Base-by-base conservation (phyloP, 768 basidiomycete species). In the Mycena leptocephala region DNA sequence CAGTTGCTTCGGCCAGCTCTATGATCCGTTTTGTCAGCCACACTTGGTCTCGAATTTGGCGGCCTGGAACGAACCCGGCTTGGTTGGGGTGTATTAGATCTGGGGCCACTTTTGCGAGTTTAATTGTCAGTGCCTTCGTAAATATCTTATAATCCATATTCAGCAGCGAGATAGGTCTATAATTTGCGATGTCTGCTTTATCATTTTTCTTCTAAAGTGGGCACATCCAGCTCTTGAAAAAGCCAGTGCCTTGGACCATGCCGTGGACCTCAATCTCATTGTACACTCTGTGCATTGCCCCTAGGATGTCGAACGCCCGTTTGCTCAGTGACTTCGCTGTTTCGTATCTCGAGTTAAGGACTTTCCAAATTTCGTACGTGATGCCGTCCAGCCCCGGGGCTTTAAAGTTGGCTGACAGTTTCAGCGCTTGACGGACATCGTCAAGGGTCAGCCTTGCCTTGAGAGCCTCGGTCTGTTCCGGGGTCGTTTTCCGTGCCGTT, bases 141-240 rank as follows among this genome's bases (percentile, higher is more conserved):
- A 55, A 68, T 0, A 78, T 70, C 67, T 79, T 79, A 56, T 79
- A 78, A 59, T 77, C 76, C 1, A 73, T 39, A 61, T 79, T 79
- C 11, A 79, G 70, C 0, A 83, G 75, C 0, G 80, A 82, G 0
- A 83, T 84, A 0, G 82, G 82, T 0, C 79, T 0, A 65, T 84
- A 84, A 32, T 80, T 83, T 37, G 69, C 78, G 4, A 82, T 81
- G 18, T 77, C 41, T 0, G 32, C 59, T 0, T n/a, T 8, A 24
- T 82, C 81, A 32, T 81, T 84, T 48, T 85, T 85, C 48, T 87
- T 86, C 51, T 83, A 85, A 0, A 86, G 20, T 0, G 81, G 82
- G 62, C 78, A 70, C 75, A 80, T 78, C 80, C 80, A 80, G 51
- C 85, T 84, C 1, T 72, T 33, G 0, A 80, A 30, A 48, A 82